phyloP scores from a whole-genome alignment of 2,329 filamentous ascomycete species.

The Rutstroemia sp. region DNA sequence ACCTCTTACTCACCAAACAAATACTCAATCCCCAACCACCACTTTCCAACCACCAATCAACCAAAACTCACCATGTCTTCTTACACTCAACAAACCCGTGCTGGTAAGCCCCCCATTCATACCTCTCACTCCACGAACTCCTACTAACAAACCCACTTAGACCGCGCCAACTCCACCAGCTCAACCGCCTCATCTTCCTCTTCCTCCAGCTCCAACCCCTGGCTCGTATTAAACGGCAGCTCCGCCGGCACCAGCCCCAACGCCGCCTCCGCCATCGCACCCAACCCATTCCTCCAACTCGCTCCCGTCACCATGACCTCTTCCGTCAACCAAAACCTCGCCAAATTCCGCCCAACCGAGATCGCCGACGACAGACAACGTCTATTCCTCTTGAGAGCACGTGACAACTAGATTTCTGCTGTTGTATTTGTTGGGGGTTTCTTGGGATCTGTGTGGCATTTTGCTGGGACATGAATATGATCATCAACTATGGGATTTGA shows the following conservation, averaged over 20 bases:
- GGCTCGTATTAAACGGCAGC: conserved; percentile 5
- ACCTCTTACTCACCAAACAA: background rate
- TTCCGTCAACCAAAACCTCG: background rate
- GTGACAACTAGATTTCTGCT: background rate
- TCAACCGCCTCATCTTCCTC: background rate
- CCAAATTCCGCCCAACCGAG: background rate
- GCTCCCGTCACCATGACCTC: background rate
- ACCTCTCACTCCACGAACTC: background rate
- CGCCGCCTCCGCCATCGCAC: background rate
- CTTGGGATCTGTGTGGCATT: background rate
- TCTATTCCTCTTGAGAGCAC: conserved; percentile 5
- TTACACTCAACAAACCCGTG: conserved; percentile 1
- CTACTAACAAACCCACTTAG: background rate
- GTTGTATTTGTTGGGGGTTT: background rate
- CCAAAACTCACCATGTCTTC: conserved; percentile 7
- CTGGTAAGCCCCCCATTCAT: background rate
- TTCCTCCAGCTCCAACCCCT: background rate
- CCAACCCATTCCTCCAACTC: conserved; percentile 6
- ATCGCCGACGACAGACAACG: conserved; percentile 6
- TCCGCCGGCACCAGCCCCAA: background rate
- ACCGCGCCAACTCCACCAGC: conserved; percentile 3
- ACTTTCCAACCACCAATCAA: background rate
- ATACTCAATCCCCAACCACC: background rate
- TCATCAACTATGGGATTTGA: background rate
- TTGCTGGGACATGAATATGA: too few relatives aligned